These are phyloP conservation scores for Fusarium burgessii DNA, from an alignment of 2,329 filamentous ascomycete genomes.

Conservation along the genomic window DNA sequence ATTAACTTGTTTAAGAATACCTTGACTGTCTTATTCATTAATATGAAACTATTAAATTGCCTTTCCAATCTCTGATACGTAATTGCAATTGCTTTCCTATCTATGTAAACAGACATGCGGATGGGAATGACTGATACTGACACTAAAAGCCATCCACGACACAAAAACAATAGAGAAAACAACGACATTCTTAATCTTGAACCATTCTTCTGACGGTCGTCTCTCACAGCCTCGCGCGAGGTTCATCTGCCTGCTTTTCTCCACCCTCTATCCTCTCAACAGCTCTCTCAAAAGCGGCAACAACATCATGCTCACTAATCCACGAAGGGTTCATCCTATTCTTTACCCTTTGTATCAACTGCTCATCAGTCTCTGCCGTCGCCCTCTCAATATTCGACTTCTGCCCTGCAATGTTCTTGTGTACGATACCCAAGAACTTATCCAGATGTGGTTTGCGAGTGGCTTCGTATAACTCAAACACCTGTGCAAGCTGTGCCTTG, in stretches of 20 bases:
- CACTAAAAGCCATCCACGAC: rapidly evolving
- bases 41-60: background rate
- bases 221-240: background rate
- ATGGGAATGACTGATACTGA: background rate
- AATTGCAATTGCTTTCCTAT: background rate
- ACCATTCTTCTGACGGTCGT: background rate
- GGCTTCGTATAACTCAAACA: slow-evolving; percentile 56
- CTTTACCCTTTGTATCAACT: slow-evolving; percentile 51
- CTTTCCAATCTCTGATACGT: background rate
- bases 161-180: no score
- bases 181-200: no score
- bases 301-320: slow-evolving; percentile 62
- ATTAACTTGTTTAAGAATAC: slow-evolving; percentile 4
- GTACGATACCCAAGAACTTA: slow-evolving; percentile 35
- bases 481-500: slow-evolving; percentile 41
- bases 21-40: background rate
- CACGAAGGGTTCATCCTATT: slow-evolving; percentile 55
- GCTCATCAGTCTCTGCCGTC: slow-evolving; percentile 52
- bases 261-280: slow-evolving; percentile 6
- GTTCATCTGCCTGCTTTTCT: background rate
- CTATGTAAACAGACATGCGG: background rate
- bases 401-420: slow-evolving; percentile 25
- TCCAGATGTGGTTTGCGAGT: slow-evolving; percentile 58
- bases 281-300: slow-evolving; percentile 48
- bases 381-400: slow-evolving; percentile 24